Evolutionary conservation across 768 basidiomycete genomes (phyloP).

Genomic region (Rubroboletus pulcherrimus): DNA sequence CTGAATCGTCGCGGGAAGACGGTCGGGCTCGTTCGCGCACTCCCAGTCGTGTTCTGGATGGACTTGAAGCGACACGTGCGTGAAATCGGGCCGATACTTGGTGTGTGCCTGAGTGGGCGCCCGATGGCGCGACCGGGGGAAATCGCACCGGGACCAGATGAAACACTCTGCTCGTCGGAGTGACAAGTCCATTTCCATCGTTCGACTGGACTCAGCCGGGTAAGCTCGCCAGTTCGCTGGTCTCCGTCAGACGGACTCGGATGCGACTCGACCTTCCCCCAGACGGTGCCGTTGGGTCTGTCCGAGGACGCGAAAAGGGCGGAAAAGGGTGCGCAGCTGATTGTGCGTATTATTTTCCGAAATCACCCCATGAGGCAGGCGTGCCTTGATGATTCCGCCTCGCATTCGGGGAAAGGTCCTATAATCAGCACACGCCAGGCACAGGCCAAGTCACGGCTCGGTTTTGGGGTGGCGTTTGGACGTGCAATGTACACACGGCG

Average conservation of each 20-base stretch:
- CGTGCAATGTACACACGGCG: conserved; percentile 1
- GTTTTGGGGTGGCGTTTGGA: conserved; percentile 12
- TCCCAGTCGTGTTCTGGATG: no score
- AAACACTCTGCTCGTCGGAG: no score
- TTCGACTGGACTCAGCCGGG: not conserved
- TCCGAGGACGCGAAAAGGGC: conserved; percentile 12
- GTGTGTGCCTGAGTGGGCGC: no score
- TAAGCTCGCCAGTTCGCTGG: not conserved
- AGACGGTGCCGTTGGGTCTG: not conserved
- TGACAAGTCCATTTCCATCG: no score
- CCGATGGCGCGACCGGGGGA: no score
- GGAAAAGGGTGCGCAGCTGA: not conserved
- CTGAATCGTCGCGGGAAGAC: no score
- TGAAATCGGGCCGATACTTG: no score
- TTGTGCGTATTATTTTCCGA: not conserved
- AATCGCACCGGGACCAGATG: no score
- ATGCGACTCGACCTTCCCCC: not conserved
- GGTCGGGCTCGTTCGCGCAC: no score
- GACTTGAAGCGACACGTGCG: no score
- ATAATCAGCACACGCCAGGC: conserved; percentile 8
- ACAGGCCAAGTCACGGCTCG: not conserved
- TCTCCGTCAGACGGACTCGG: not conserved
- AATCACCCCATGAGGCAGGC: conserved; percentile 1
- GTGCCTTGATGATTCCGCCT: conserved; percentile 3
- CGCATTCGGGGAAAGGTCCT: not conserved